Evolutionary conservation across 768 basidiomycete species (phyloP).

Genomic region (Amanita pseudoporphyria): DNA sequence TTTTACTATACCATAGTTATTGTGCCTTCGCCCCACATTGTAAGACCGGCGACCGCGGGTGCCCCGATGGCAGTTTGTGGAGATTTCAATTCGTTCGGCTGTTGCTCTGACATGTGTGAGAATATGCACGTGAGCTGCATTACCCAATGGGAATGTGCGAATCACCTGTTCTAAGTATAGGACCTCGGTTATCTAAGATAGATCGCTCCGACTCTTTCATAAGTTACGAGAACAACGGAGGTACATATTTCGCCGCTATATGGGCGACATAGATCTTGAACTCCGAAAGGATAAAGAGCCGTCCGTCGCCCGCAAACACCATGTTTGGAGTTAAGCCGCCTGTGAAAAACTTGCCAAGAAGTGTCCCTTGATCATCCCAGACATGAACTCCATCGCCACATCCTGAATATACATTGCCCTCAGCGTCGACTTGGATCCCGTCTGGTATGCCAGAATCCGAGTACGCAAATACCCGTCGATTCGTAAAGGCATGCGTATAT

Average conservation of each 20-base stretch:
- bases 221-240: conserved; percentile 5
- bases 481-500: conserved; percentile 39
- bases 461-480: conserved; percentile 62
- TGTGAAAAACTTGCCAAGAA: conserved; percentile 60
- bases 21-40: too few relatives aligned
- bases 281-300: conserved; percentile 36
- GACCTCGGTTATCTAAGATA: too few relatives aligned
- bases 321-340: conserved; percentile 33
- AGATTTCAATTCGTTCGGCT: too few relatives aligned
- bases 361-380: conserved; percentile 41
- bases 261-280: conserved; percentile 38
- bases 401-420: conserved; percentile 59
- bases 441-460: conserved; percentile 58
- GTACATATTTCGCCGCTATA: conserved; percentile 27
- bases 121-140: too few relatives aligned
- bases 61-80: too few relatives aligned
- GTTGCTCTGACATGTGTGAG: too few relatives aligned
- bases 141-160: too few relatives aligned
- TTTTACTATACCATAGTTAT: too few relatives aligned
- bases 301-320: conserved; percentile 33
- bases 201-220: too few relatives aligned
- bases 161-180: too few relatives aligned
- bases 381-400: conserved; percentile 65
- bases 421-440: conserved; percentile 53
- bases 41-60: too few relatives aligned